phyloP scores from a whole-genome alignment of 2,329 filamentous ascomycete species.

The Fusarium tuaranense region DNA sequence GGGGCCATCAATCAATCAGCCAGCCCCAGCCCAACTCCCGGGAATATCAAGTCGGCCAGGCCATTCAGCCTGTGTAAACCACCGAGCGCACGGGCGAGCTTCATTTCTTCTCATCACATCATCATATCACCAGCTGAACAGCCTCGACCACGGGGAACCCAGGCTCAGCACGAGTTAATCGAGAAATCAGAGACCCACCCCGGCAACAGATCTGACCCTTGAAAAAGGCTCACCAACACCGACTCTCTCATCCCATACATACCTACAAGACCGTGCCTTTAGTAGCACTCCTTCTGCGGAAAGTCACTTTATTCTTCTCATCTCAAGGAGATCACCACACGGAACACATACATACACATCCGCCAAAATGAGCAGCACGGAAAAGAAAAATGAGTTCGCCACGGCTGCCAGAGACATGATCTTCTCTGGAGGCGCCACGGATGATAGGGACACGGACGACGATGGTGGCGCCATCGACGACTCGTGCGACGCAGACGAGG shows the following conservation, averaged over 20 bases:
- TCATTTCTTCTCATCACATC: slow-evolving; percentile 28
- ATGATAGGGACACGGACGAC: slow-evolving; percentile 27
- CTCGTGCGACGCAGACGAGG: slow-evolving; percentile 54
- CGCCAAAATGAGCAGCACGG: slow-evolving; percentile 22
- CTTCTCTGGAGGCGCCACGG: slow-evolving; percentile 34
- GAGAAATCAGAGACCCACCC: slow-evolving; percentile 5
- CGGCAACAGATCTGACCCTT: slow-evolving; percentile 5
- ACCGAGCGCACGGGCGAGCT: slow-evolving; percentile 21
- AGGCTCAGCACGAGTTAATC: slow-evolving; percentile 9
- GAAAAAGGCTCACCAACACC: slow-evolving; percentile 20
- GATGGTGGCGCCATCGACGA: slow-evolving; percentile 54
- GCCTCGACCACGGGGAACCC: slow-evolving; percentile 9
- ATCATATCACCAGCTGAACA: slow-evolving; percentile 29
- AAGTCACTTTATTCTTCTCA: not conserved
- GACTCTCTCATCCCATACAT: not conserved
- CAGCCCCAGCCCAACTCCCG: not conserved
- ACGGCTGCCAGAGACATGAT: slow-evolving; percentile 45
- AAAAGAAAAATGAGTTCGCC: slow-evolving; percentile 43
- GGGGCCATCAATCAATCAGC: not conserved
- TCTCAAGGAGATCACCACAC: not conserved
- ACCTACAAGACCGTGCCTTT: not conserved
- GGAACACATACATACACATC: not conserved
- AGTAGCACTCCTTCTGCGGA: not conserved
- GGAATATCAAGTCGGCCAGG: not conserved
- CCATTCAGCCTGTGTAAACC: slow-evolving; percentile 7